Evolutionary conservation across 148 eudicot species (phyloP), one percentile per base, ranked within the genome.

Genomic region (Amaranthus palmeri): DNA sequence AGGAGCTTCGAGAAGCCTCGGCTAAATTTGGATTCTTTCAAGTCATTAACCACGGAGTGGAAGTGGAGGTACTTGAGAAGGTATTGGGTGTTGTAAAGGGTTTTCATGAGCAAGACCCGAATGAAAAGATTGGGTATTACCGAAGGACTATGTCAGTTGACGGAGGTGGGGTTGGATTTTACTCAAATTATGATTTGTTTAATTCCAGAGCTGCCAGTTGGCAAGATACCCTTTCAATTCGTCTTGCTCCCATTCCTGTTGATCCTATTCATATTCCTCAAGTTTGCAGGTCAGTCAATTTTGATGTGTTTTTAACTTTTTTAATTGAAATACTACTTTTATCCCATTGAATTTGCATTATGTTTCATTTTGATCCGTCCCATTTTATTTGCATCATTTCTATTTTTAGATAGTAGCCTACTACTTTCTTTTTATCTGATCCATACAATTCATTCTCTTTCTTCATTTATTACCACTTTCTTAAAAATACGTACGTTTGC

Each of bases 181-280:
- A 58, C 46, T 82, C 91, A 3, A 85, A 89, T 50, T 75, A 83
- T 62, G 91, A 89, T 25, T 70, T 89, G 65, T 84, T 67, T 65
- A 62, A 70, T 36, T 81, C 86, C 0, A 85, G 82, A 74, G 91
- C 91, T 3, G 91, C 95, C 54, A 87, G 95, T 74, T 89, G 91
- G 95, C 77, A 91, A 4, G 91, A 89, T 65, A 81, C 91, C 1
- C 40, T 89, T 52, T 82, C 81, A 72, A 15, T 83, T 17, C 51
- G 85, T 7, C 14, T 82, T 41, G 78, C 69, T 4, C 85, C 91
- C 15, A 36, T 15, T 5, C 47, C 76, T n/a, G 82, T 83, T 0
- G 56, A 70, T 50, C 75, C 74, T 42, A 70, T 51, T n/a, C 12
- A 51, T 40, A 67, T 89, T 0, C 88, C 86, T 0, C 70, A 61